A percentile compares a stretch with the other conserved stretches of the same genome.
Conservation (phyloP, 257 asterid genomes). For the Petrea volubilis region DNA sequence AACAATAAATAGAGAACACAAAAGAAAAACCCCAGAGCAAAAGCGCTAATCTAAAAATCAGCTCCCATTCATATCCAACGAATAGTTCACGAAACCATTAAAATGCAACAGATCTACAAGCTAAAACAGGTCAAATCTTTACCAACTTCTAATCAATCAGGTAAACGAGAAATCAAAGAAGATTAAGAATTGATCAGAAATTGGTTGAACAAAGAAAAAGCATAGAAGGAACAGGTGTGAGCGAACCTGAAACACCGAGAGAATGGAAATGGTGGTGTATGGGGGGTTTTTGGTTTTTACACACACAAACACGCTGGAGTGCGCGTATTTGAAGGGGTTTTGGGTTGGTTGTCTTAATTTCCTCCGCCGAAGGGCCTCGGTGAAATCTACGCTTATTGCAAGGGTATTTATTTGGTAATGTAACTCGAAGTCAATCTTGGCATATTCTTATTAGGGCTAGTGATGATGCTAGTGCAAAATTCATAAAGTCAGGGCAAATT, state of each 20-base stretch:
- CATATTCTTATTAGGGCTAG: too few relatives aligned
- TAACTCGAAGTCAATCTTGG: too few relatives aligned
- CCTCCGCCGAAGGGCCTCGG: slow-evolving; percentile 27
- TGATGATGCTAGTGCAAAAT: too few relatives aligned
- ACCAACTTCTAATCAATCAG: background rate
- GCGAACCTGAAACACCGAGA: background rate
- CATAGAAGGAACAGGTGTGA: background rate
- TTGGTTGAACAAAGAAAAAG: background rate
- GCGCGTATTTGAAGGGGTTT: background rate
- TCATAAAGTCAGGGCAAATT: too few relatives aligned
- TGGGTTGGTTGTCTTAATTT: slow-evolving; percentile 10
- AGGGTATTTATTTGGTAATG: too few relatives aligned
- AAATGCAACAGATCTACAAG: slow-evolving; percentile 29
- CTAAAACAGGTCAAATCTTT: background rate
- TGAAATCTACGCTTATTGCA: slow-evolving; percentile 20
- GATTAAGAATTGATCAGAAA: background rate
- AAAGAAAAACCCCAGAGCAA: background rate
- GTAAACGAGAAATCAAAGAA: background rate
- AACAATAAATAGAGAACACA: background rate
- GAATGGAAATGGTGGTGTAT: background rate
- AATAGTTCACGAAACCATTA: background rate
- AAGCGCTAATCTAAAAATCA: background rate
- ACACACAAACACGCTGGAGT: slow-evolving; percentile 3
- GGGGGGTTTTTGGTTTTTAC: background rate
- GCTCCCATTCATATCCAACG: background rate